Conservation (phyloP, 495 filamentous ascomycete species). For the Neurospora sp. region DNA sequence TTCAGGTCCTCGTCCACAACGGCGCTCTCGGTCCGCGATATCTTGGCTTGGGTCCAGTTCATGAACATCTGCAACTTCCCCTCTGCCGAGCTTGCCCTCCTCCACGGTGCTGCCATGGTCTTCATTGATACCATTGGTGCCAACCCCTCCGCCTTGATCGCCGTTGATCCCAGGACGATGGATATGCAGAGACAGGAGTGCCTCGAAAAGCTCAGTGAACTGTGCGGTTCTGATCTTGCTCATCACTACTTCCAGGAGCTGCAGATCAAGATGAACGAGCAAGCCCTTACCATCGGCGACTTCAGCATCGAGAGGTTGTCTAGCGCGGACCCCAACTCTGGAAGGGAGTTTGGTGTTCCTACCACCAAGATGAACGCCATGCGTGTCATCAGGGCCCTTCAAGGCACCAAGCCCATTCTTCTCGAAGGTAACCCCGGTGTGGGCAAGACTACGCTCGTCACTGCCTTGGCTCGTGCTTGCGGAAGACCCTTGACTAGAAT, state of each 20-base stretch:
- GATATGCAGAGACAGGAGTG: constrained; percentile 56
- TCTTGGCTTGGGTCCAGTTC: constrained; percentile 90
- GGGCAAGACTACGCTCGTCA: constrained; percentile 89
- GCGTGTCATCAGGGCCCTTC: constrained; percentile 81
- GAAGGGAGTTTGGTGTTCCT: constrained; percentile 74
- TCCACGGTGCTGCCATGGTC: constrained; percentile 91
- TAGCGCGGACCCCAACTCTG: constrained; percentile 39
- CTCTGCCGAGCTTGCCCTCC: constrained; percentile 32
- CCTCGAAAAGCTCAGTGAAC: constrained; percentile 56
- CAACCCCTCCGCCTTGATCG: constrained; percentile 77
- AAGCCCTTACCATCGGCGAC: constrained; percentile 52
- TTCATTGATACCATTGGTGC: constrained; percentile 93
- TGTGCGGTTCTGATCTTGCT: constrained; percentile 54
- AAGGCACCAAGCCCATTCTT: constrained; percentile 80
- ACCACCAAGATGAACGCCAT: constrained; percentile 86
- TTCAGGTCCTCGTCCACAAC: constrained; percentile 64
- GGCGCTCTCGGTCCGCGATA: constrained; percentile 79
- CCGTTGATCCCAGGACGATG: constrained; percentile 50
- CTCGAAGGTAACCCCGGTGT: constrained; percentile 95
- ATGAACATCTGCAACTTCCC: constrained; percentile 52
- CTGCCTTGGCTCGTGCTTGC: constrained; percentile 67
- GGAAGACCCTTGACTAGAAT: constrained; percentile 80
- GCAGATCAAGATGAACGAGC: constrained; percentile 32
- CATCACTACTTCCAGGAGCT: constrained; percentile 51
- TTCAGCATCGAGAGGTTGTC: constrained; percentile 53